These are phyloP conservation scores for Omphalea diandra DNA, from an alignment of 441 rosid genomes.

Conservation along the genomic window DNA sequence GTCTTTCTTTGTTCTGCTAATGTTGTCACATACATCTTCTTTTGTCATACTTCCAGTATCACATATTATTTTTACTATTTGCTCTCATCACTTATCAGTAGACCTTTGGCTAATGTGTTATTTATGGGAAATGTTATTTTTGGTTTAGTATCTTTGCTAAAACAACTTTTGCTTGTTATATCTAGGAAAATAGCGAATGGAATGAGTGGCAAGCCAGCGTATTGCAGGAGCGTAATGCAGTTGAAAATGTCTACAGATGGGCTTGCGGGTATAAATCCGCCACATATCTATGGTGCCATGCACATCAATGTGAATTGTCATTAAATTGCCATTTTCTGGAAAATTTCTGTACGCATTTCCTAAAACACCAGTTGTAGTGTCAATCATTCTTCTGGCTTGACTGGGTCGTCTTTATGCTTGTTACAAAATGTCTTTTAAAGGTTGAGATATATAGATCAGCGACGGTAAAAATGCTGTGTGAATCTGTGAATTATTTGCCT, in stretches of 20 bases:
- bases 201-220: constrained; percentile 72
- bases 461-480: neutral
- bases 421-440: neutral
- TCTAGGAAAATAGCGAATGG: constrained; percentile 85
- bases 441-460: neutral
- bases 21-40: neutral
- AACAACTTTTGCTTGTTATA: constrained; percentile 14
- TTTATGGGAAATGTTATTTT: neutral
- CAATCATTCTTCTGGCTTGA: neutral
- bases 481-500: neutral
- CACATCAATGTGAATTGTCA: neutral
- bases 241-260: constrained; percentile 94
- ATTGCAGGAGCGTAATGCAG: constrained; percentile 77
- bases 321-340: constrained; percentile 2
- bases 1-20: neutral
- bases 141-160: constrained; percentile 13
- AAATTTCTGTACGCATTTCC: neutral
- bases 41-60: neutral
- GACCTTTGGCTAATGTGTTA: neutral
- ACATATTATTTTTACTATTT: neutral
- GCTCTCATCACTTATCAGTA: neutral
- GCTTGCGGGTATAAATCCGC: constrained; percentile 75
- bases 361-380: neutral
- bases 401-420: neutral
- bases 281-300: constrained; percentile 21